These are phyloP conservation scores for Trebouxiophyceae sp. DNA, from an alignment of 163 green algal species.

Conservation along the genomic window DNA sequence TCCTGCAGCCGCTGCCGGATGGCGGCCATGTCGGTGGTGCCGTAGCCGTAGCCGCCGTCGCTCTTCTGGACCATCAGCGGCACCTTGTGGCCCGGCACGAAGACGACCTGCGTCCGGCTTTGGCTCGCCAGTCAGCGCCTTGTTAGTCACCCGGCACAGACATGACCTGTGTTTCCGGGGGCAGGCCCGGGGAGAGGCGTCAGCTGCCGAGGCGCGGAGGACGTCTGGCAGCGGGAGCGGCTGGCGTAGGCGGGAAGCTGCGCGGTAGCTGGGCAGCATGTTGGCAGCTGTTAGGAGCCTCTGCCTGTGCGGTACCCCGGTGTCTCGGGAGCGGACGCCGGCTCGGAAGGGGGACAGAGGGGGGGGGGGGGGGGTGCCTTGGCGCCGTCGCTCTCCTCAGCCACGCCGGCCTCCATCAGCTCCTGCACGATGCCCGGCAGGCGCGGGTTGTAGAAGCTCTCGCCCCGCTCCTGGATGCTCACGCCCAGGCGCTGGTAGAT, in stretches of 20 bases:
- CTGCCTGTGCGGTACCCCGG: too few relatives aligned
- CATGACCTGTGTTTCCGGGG: too few relatives aligned
- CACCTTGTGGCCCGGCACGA: constrained; percentile 44
- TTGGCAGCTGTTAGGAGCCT: too few relatives aligned
- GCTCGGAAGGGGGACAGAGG: not conserved
- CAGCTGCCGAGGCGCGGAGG: too few relatives aligned
- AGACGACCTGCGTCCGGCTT: constrained; percentile 7
- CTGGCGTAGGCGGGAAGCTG: too few relatives aligned
- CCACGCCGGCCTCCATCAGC: constrained; percentile 70
- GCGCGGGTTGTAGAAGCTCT: constrained; percentile 96
- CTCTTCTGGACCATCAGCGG: constrained; percentile 96
- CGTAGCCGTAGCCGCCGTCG: constrained; percentile 96
- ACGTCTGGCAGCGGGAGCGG: too few relatives aligned
- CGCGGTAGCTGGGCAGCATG: too few relatives aligned
- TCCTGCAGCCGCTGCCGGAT: constrained; percentile 73
- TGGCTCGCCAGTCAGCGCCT: too few relatives aligned
- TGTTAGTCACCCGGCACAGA: too few relatives aligned
- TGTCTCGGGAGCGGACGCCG: too few relatives aligned
- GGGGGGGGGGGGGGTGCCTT: constrained; percentile 10
- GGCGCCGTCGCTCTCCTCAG: constrained; percentile 80
- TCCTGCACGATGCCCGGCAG: constrained; percentile 70
- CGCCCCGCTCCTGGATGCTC: constrained; percentile 66
- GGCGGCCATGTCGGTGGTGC: constrained; percentile 79
- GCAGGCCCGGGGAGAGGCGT: too few relatives aligned
- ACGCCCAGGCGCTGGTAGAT: constrained; percentile 83